Evolutionary conservation across 1,284 basidiomycete genomes (phyloP), one percentile per base, ranked within the genome.

Genomic region (Trametes sp.): DNA sequence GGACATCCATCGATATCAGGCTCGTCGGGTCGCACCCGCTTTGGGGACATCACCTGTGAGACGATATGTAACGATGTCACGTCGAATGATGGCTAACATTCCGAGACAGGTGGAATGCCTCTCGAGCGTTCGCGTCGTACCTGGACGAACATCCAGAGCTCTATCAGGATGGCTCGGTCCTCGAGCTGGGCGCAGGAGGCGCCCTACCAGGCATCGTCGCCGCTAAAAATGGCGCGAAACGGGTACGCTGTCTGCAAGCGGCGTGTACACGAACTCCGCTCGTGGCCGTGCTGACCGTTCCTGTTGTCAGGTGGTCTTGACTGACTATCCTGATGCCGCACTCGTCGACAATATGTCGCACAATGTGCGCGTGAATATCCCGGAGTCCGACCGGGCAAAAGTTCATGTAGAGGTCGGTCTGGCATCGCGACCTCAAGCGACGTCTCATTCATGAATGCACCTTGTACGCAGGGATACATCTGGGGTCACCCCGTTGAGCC

Each of bases 101-200:
- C 7, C 7, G 6, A 14, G 38, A 41, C 44, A 95, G 94, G 62
- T 96, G 94, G 93, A 96, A 96, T 71, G 93, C 94, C 1, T 88
- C 93, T 0, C 81, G 88, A 16, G 84, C 88, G 0, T 84, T 95
- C 55, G 90, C 94, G 2, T 83, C 86, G 0, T 94, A 88, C 74
- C 80, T 96, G 1, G 89, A 95, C 63, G 73, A 81, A 23, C 81
- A 89, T 48, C 69, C 71, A 0, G 75, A 82, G 0, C 61, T 88
- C 0, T 86, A 84, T 57, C 67, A 65, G 1, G 74, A 76, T 42
- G 75, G 74, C 19, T 78, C 75, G 29, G 88, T 98, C 0, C 80
- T 98, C 2, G 97, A 99, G 75, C 86, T 98, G 0, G 97, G 97
- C 0, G 97, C 97, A 0, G 97, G 95, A 0, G 95, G 94, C 1